Evolutionary conservation across 306 rosid genomes (phyloP).

Genomic region (Cicer chorassanicum): DNA sequence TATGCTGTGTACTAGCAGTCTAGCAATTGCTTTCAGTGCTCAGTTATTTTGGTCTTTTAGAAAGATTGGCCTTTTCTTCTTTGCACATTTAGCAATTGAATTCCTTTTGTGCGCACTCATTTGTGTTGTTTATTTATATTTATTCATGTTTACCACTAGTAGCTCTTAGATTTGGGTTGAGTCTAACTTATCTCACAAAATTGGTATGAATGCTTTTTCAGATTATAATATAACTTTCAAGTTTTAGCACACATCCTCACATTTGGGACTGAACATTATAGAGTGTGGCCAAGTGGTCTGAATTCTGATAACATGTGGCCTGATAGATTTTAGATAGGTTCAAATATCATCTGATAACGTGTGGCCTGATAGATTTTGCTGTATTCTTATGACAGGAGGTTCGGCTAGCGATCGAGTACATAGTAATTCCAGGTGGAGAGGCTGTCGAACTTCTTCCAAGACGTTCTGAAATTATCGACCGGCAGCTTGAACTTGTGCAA

Average conservation of each 20-base stretch:
- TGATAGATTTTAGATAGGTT: too few relatives aligned
- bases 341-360: too few relatives aligned
- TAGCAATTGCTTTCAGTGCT: conserved; percentile 4
- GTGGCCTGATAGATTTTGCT: background rate
- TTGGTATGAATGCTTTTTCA: background rate
- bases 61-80: conserved; percentile 13
- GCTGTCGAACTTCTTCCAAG: conserved; percentile 98
- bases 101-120: background rate
- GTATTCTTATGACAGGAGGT: conserved; percentile 72
- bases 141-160: conserved; percentile 17
- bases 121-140: conserved; percentile 15
- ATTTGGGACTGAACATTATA: background rate
- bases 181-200: background rate
- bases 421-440: conserved; percentile 99
- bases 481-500: conserved; percentile 91
- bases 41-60: background rate
- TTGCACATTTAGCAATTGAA: background rate
- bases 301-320: too few relatives aligned
- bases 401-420: conserved; percentile 95
- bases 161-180: background rate
- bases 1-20: background rate
- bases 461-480: conserved; percentile 81
- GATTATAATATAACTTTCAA: background rate
- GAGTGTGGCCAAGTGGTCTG: too few relatives aligned
- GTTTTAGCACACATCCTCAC: background rate